Evolutionary conservation across 805 yeast genomes (phyloP).

Genomic region (Wickerhamomyces pijperi): DNA sequence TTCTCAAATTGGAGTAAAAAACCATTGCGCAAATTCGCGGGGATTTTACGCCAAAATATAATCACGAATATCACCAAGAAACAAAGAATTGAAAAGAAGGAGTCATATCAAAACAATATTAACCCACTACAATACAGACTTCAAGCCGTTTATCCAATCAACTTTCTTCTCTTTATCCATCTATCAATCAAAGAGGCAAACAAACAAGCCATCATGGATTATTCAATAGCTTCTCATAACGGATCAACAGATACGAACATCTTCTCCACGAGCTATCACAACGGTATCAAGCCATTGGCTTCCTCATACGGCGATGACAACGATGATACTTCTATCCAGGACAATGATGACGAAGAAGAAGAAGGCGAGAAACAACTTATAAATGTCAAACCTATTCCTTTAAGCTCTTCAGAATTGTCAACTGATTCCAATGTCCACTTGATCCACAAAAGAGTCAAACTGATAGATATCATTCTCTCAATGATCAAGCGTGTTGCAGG

Average conservation of each 20-base stretch:
- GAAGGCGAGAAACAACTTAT: neutral
- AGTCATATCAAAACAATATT: too few species aligned
- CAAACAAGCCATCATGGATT: too few species aligned
- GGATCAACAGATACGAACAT: neutral
- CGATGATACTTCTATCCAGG: neutral
- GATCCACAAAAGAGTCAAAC: neutral
- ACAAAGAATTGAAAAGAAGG: too few species aligned
- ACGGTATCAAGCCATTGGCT: neutral
- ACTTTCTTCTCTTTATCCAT: too few species aligned
- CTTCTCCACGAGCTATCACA: neutral
- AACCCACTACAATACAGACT: too few species aligned
- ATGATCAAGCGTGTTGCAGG: constrained; percentile 31
- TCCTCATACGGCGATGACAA: neutral
- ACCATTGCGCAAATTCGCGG: too few species aligned
- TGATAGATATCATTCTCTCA: neutral
- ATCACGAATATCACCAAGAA: too few species aligned
- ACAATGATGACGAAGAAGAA: neutral
- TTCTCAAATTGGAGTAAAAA: too few species aligned
- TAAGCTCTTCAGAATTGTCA: neutral
- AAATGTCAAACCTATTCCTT: neutral
- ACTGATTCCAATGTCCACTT: neutral
- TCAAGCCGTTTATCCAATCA: too few species aligned
- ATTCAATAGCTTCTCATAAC: too few species aligned
- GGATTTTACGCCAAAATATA: too few species aligned
- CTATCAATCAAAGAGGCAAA: too few species aligned